Evolutionary conservation across 257 asterid genomes (phyloP).

Genomic region (Solanum paucissectum): DNA sequence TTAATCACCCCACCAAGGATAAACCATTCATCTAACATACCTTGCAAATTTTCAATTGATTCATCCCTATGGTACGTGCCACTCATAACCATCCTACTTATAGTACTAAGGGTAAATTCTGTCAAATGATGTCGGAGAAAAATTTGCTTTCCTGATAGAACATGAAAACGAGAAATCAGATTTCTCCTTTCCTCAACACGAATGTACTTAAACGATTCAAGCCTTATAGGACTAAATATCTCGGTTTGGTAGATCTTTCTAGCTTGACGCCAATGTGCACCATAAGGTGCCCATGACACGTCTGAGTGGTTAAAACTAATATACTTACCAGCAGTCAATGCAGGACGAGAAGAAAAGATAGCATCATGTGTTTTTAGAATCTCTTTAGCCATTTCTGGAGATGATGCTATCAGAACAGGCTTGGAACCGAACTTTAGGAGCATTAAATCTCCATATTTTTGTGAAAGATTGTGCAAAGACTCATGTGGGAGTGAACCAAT

Average conservation of each 20-base stretch:
- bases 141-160: background rate
- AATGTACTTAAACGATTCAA: too few species aligned
- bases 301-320: too few species aligned
- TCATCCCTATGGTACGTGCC: background rate
- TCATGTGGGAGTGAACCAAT: too few species aligned
- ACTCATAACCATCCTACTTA: background rate
- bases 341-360: too few species aligned
- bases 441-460: too few species aligned
- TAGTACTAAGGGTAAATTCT: background rate
- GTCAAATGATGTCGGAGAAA: background rate
- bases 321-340: too few species aligned
- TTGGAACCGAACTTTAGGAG: too few species aligned
- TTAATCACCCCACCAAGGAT: background rate
- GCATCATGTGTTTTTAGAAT: too few species aligned
- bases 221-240: background rate
- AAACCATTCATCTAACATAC: background rate
- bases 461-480: too few species aligned
- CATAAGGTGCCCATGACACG: background rate
- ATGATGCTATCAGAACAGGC: too few species aligned
- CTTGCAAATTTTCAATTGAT: background rate
- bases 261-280: background rate
- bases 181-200: background rate
- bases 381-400: too few species aligned
- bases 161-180: too few species aligned
- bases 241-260: background rate